Evolutionary conservation across 495 filamentous ascomycete species (phyloP).

Genomic region (Neurospora sp.): DNA sequence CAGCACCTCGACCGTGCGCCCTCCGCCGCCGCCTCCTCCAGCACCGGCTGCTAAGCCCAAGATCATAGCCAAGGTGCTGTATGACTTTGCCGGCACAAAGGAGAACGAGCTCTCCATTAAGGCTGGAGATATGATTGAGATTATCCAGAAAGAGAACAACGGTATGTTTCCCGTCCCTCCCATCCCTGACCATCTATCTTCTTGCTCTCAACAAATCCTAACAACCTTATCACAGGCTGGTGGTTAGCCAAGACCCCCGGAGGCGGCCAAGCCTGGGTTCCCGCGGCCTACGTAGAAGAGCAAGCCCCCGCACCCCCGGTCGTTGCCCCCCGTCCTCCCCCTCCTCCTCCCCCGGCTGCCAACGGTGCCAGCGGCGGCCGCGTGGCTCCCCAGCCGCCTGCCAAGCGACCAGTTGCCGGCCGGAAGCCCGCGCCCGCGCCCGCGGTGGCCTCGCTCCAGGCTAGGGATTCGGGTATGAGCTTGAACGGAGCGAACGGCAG

Average conservation of each 20-base stretch:
- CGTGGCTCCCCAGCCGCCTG: conserved; percentile 69
- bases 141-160: conserved; percentile 81
- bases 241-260: conserved; percentile 72
- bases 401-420: conserved; percentile 65
- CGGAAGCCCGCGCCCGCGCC: conserved; percentile 50
- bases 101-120: conserved; percentile 69
- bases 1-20: conserved; percentile 41
- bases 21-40: conserved; percentile 63
- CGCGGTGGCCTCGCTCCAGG: conserved; percentile 41
- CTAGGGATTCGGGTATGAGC: conserved; percentile 63
- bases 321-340: conserved; percentile 32
- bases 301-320: conserved; percentile 51
- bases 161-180: conserved; percentile 46
- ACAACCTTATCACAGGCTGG: conserved; percentile 55
- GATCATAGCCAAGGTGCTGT: conserved; percentile 74
- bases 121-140: conserved; percentile 69
- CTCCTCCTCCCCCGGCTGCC: conserved; percentile 41
- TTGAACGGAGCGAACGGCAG: conserved; percentile 54
- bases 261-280: conserved; percentile 78
- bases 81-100: conserved; percentile 74
- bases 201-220: conserved; percentile 1
- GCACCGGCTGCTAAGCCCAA: conserved; percentile 55
- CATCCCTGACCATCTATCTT: neutral
- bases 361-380: conserved; percentile 47
- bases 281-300: conserved; percentile 87